Conservation (phyloP, 2,329 filamentous ascomycete genomes). For the Catunica adiposa region DNA sequence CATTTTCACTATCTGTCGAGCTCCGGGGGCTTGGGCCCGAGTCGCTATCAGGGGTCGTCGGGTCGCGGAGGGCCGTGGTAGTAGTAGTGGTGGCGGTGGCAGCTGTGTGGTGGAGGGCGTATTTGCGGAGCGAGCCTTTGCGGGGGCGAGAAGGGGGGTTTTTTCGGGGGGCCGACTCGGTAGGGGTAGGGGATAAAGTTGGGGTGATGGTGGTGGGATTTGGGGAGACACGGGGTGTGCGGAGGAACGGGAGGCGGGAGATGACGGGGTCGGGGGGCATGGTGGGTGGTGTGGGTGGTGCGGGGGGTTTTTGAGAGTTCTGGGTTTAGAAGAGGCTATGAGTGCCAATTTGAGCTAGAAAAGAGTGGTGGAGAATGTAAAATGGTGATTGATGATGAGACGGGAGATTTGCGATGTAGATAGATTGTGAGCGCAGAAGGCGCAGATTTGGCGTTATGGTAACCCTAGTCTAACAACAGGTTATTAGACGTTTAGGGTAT, state of each 20-base stretch:
- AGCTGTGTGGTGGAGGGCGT: slow-evolving; percentile 59
- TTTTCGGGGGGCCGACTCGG: neutral
- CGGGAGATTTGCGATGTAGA: neutral
- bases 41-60: neutral
- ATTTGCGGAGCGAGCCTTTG: slow-evolving; percentile 74
- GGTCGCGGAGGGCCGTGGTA: neutral
- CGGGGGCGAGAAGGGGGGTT: slow-evolving; percentile 24
- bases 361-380: no score
- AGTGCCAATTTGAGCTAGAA: no score
- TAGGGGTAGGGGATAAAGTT: neutral
- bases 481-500: no score
- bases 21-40: slow-evolving; percentile 11
- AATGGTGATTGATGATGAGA: neutral
- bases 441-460: neutral
- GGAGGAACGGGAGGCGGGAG: slow-evolving; percentile 6
- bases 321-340: no score
- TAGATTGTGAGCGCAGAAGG: neutral
- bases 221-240: neutral
- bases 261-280: neutral
- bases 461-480: neutral
- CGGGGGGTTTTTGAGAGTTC: neutral
- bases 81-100: slow-evolving; percentile 26
- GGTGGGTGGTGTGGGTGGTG: neutral
- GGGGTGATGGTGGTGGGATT: neutral
- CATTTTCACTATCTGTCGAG: slow-evolving; percentile 12